These are phyloP conservation scores for Lenwebbia sp. DNA, from an alignment of 345 rosid genomes.

Conservation along the genomic window DNA sequence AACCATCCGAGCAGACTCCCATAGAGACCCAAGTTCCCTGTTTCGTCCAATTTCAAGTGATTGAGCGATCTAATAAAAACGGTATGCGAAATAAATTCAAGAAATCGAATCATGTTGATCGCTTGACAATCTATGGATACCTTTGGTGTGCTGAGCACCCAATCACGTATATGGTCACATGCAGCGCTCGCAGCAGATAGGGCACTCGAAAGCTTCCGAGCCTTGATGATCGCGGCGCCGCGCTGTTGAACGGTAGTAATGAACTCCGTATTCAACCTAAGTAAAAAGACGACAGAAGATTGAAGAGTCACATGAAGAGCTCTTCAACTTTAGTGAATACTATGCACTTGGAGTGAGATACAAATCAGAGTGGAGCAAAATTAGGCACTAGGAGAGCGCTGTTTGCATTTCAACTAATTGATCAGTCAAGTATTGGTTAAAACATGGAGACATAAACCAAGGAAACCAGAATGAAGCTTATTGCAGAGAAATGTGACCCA, in stretches of 20 bases:
- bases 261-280: conserved; percentile 51
- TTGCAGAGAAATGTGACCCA: neutral
- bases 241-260: conserved; percentile 55
- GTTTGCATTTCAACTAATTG: neutral
- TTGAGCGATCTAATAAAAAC: neutral
- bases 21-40: conserved; percentile 83
- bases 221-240: conserved; percentile 55
- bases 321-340: neutral
- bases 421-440: neutral
- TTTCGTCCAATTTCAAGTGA: neutral
- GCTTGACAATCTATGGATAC: conserved; percentile 2
- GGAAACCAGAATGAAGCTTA: neutral
- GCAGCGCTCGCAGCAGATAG: conserved; percentile 80
- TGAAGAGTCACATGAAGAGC: neutral
- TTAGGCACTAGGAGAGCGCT: neutral
- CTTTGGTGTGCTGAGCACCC: conserved; percentile 82
- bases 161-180: conserved; percentile 79
- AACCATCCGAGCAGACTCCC: conserved; percentile 94
- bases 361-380: neutral
- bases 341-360: no score
- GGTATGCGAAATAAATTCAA: neutral
- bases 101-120: neutral
- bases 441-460: neutral
- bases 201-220: conserved; percentile 64
- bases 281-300: neutral